Evolutionary conservation across 2,329 filamentous ascomycete species (phyloP).

Genomic region (Escovopsis sp.): DNA sequence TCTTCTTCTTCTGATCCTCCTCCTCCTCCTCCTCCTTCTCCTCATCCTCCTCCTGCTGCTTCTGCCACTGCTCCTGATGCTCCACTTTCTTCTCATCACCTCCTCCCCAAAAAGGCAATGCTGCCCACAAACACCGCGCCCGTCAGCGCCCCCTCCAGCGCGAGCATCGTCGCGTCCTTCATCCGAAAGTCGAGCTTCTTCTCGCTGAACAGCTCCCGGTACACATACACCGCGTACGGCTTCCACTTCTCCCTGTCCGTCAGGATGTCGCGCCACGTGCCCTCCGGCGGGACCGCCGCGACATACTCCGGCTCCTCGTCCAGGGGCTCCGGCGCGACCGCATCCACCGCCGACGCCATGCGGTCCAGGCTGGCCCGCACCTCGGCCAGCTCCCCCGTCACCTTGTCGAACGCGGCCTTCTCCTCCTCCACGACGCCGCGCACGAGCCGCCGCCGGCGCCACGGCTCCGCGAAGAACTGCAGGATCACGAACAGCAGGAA

Average conservation of each 20-base stretch:
- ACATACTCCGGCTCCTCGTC: background rate
- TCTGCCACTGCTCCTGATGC: background rate
- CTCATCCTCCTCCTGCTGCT: no score
- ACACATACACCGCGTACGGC: constrained; percentile 14
- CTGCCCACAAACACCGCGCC: constrained; percentile 47
- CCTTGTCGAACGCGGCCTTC: constrained; percentile 38
- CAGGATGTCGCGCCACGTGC: constrained; percentile 24
- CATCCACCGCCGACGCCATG: constrained; percentile 9
- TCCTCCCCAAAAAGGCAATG: constrained; percentile 32
- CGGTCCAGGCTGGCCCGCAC: constrained; percentile 16
- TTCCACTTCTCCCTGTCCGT: constrained; percentile 30
- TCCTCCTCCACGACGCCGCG: constrained; percentile 69
- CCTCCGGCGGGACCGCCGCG: background rate
- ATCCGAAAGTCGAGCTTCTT: constrained; percentile 47
- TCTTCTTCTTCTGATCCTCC: no score
- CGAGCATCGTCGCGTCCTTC: constrained; percentile 54
- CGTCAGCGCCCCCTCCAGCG: constrained; percentile 48
- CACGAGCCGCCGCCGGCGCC: constrained; percentile 69
- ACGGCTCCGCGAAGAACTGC: constrained; percentile 84
- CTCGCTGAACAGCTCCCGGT: constrained; percentile 50
- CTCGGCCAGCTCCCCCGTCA: constrained; percentile 25
- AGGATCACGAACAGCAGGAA: constrained; percentile 75
- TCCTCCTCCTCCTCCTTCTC: no score
- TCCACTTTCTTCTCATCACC: constrained; percentile 10
- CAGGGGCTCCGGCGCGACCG: background rate